Percentiles rank a stretch among this genome's conserved stretches.
These are phyloP conservation scores for Carex scoparia DNA, from an alignment of 176 grass and related monocot species.

Conservation along the genomic window DNA sequence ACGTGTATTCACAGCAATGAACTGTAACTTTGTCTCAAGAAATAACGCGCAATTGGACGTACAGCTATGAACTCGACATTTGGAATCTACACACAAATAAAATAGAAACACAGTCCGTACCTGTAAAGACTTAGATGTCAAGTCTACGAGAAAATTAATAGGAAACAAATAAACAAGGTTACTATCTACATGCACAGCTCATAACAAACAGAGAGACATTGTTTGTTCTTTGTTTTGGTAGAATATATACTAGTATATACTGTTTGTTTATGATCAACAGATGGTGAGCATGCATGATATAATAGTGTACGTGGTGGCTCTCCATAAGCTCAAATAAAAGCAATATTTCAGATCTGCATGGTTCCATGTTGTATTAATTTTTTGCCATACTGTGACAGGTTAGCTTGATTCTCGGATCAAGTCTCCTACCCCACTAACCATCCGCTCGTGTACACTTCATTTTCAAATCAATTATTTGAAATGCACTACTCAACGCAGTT, in stretches of 20 bases:
- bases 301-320: background rate
- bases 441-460: slow-evolving; percentile 21
- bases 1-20: slow-evolving; percentile 3
- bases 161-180: background rate
- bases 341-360: slow-evolving; percentile 4
- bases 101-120: background rate
- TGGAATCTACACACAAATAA: background rate
- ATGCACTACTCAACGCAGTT: background rate
- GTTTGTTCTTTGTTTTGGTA: background rate
- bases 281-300: background rate
- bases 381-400: background rate
- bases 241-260: too few species aligned
- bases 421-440: slow-evolving; percentile 26
- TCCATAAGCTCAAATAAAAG: background rate
- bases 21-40: background rate
- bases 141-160: background rate
- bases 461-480: slow-evolving; percentile 8
- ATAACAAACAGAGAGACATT: background rate
- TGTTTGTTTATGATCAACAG: background rate
- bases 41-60: background rate
- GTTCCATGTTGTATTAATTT: background rate
- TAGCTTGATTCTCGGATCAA: slow-evolving; percentile 42
- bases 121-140: background rate
- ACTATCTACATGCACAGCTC: background rate
- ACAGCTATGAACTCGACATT: slow-evolving; percentile 3